Base-by-base conservation (phyloP, 148 eudicot genomes). In the Cornus suecica region DNA sequence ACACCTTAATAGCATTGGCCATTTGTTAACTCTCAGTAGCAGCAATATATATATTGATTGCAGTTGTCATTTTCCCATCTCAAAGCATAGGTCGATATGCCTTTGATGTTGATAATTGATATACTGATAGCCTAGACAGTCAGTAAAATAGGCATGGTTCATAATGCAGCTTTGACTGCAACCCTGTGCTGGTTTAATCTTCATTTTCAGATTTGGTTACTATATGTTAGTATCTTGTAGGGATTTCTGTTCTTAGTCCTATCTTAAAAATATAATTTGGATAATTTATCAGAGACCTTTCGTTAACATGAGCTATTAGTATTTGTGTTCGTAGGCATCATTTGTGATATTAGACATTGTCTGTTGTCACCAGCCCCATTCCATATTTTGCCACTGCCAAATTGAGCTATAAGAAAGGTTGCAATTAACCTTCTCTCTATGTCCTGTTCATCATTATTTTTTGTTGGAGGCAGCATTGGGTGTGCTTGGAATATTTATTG, bases 201-300 rank as follows among this genome's bases (percentile, higher is more conserved):
- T 51, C 37, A 65, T 18, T 70, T 18, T 70, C 34, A 26, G 24
- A 64, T 51, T 71, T 71, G 30, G 5, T 45, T 51, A 27, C 37
- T 45, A 2, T 30, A 37, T 65, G 28, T 71, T 29, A 52, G 42
- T 66, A 42, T 56, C 54, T 29, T 5, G 14, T 23, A 32, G 25
- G 8, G 58, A 27, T 71, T 66, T 70, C 62, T 29, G 48, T 45
- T 70, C 32, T 76, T 61, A 68, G 71, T 45, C 51, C 48, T 45
- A 13, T 23, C 74, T 24, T 11, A 31, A 64, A 28, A 18, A 45
- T 68, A n/a, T 62, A 20, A 16, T 6, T 18, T 18, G 64, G 65
- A 48, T 66, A 48, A 2, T 29, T 29, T 26, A 37, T 4, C 42
- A 37, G 0, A 22, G 37, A 22, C 8, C 31, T 37, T 68, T 51